Evolutionary conservation across 441 rosid genomes (phyloP).

Genomic region (Gossypium lobatum): DNA sequence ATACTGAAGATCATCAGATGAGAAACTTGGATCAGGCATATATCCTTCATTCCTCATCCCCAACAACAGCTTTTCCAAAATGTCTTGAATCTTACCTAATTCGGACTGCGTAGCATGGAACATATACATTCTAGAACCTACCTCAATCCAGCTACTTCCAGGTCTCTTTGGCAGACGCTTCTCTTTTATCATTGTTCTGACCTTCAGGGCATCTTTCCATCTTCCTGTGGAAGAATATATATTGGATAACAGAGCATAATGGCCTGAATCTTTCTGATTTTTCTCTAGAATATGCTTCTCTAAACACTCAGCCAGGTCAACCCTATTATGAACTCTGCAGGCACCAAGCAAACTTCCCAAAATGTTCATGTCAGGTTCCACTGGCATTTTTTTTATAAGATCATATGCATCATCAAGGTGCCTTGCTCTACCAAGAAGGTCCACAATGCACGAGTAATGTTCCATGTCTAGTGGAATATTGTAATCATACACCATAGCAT

Average conservation of each 20-base stretch:
- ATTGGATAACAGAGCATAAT: constrained; percentile 24
- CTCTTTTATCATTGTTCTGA: constrained; percentile 24
- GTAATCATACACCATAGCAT: constrained; percentile 24
- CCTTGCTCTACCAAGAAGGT: constrained; percentile 33
- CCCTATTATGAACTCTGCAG: constrained; percentile 24
- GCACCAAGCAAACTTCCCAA: constrained; percentile 35
- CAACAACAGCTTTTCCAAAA: constrained; percentile 17
- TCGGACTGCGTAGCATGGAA: constrained; percentile 26
- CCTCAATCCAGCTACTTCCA: constrained; percentile 33
- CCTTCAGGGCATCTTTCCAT: constrained; percentile 25
- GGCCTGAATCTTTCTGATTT: constrained; percentile 24
- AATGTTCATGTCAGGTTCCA: constrained; percentile 25
- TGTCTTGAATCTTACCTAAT: constrained; percentile 16
- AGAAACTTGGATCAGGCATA: constrained; percentile 18
- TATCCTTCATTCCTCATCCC: constrained; percentile 27
- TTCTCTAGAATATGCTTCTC: constrained; percentile 13
- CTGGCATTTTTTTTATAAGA: constrained; percentile 22
- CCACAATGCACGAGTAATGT: constrained; percentile 34
- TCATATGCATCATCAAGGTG: constrained; percentile 14
- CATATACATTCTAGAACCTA: constrained; percentile 18
- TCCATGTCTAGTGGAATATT: constrained; percentile 22
- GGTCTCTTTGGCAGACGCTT: constrained; percentile 25
- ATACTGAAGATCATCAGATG: constrained; percentile 9
- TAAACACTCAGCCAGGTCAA: constrained; percentile 20
- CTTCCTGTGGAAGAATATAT: constrained; percentile 24